Evolutionary conservation across 495 filamentous ascomycete genomes (phyloP), one percentile per base, ranked within the genome.

Genomic region (Aspergillus avenaceus): DNA sequence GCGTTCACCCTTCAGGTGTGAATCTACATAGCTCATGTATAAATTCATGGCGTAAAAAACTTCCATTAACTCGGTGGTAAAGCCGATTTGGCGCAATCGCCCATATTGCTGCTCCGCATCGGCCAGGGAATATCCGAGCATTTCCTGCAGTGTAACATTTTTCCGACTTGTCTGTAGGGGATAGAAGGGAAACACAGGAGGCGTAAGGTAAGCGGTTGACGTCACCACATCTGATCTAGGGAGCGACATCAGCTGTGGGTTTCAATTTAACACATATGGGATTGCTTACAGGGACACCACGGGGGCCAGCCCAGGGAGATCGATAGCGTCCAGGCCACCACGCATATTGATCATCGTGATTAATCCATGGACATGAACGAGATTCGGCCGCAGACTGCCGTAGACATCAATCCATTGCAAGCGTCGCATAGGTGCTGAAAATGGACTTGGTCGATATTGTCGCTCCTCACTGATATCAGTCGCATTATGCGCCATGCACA

Each of bases 391-490:
- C 7, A 71, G 58, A 37, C 64, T 65, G 0, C 70, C 67, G 38
- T 73, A 75, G 13, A 73, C 62, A 51, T 69, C 67, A 6, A 75
- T 44, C 72, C 69, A 75, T 34, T 75, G 72, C 24, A 75, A 46
- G 7, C 63, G 62, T 41, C 61, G 70, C 47, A 73, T 60, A 0
- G 72, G 72, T 1, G 70, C 55, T 18, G 58, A 57, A 23, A 72
- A 73, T 8, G 72, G 69, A 1, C 56, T 65, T 13, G 25, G 54
- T 19, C 45, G 49, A 48, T 57, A 42, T 5, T 26, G 49, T 7
- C 52, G 49, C 12, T 34, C 13, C 5, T 41, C 26, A 13, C 42
- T 45, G 9, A 64, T 50, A 9, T 64, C 54, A 0, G 66, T 58
- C n/a, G 55, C 58, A 50, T 70, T 70, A 52, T 74, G 67, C 9